Evolutionary conservation across 805 yeast species (phyloP).

Genomic region (Kregervanrija delftensis): DNA sequence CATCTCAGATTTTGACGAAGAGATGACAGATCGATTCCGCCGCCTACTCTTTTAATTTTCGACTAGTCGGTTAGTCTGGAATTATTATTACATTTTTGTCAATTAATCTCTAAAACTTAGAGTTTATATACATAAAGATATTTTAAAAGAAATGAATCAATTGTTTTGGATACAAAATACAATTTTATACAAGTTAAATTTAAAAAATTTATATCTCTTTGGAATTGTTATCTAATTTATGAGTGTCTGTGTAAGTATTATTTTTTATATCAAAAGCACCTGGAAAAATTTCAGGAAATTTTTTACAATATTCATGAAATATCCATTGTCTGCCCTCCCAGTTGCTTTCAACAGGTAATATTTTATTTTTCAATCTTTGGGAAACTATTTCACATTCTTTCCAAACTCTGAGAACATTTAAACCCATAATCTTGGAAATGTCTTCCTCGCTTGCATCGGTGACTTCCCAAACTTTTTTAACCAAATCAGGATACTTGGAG

Average conservation of each 20-base stretch:
- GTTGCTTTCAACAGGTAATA: constrained; percentile 28
- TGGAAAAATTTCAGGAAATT: constrained; percentile 34
- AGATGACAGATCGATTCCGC: no score
- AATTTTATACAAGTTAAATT: neutral
- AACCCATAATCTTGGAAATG: constrained; percentile 37
- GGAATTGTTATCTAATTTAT: neutral
- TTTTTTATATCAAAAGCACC: constrained; percentile 11
- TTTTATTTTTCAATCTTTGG: constrained; percentile 14
- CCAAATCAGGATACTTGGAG: constrained; percentile 45
- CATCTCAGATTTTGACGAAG: no score
- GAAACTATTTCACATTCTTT: constrained; percentile 31
- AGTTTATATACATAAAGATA: no score
- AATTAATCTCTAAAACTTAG: no score
- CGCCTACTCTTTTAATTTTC: no score
- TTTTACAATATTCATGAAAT: constrained; percentile 26
- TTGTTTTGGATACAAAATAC: no score
- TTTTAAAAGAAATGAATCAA: no score
- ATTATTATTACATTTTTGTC: no score
- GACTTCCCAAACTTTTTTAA: constrained; percentile 26
- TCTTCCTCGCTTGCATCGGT: constrained; percentile 39
- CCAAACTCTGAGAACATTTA: constrained; percentile 43
- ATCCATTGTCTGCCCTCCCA: constrained; percentile 39
- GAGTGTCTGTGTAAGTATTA: constrained; percentile 9
- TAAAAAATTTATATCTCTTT: neutral
- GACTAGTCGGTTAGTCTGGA: no score